Evolutionary conservation across 352 stramenopile species (phyloP).

Genomic region (Pythium sp.): DNA sequence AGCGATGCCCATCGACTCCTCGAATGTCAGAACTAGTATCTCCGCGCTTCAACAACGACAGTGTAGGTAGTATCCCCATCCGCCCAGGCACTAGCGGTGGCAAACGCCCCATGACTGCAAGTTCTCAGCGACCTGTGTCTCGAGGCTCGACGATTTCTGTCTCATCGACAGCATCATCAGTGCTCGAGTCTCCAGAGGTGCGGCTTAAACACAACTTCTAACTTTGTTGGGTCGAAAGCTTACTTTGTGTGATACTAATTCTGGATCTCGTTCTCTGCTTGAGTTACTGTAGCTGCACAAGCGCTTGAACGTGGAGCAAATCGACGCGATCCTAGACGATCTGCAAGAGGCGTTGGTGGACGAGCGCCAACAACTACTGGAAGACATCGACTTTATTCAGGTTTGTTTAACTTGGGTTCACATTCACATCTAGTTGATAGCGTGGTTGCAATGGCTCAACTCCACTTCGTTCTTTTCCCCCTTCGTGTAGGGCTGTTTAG

Average conservation of each 20-base stretch:
- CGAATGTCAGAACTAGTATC: slow-evolving; percentile 37
- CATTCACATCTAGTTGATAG: not conserved
- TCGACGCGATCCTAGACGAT: slow-evolving; percentile 66
- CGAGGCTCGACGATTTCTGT: slow-evolving; percentile 62
- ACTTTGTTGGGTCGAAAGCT: slow-evolving; percentile 2
- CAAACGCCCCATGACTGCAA: slow-evolving; percentile 36
- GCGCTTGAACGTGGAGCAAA: slow-evolving; percentile 64
- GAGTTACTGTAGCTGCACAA: slow-evolving; percentile 33
- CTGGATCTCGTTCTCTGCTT: not conserved
- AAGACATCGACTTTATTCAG: slow-evolving; percentile 86
- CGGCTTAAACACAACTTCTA: not conserved
- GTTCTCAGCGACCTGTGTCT: slow-evolving; percentile 53
- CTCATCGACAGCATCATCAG: slow-evolving; percentile 45
- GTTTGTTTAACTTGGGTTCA: slow-evolving; percentile 18
- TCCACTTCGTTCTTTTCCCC: too few relatives aligned
- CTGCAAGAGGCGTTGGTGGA: slow-evolving; percentile 54
- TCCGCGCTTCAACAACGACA: slow-evolving; percentile 16
- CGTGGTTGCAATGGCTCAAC: too few relatives aligned
- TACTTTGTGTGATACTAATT: not conserved
- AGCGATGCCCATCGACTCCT: slow-evolving; percentile 32
- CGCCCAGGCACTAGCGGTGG: slow-evolving; percentile 50
- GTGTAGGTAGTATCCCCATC: slow-evolving; percentile 22
- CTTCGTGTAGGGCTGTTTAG: slow-evolving; percentile 52
- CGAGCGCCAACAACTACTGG: slow-evolving; percentile 59
- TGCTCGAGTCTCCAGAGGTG: slow-evolving; percentile 61